phyloP scores from a whole-genome alignment of 2,329 filamentous ascomycete species.

The Aspergillus hiratsukae region DNA sequence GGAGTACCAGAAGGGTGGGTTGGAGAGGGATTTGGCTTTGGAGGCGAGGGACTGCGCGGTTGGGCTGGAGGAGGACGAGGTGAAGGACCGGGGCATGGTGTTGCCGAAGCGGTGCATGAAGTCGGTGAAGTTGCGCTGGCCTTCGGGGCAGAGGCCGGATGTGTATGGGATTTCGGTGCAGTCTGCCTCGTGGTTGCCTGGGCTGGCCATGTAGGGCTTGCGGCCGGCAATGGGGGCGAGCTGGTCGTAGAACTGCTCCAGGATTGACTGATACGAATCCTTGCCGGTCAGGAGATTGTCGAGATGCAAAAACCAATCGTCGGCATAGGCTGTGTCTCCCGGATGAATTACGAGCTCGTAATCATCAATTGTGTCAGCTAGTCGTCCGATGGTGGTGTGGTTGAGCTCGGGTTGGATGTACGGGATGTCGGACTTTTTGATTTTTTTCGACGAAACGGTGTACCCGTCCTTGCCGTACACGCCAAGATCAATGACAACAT shows the following conservation, averaged over 20 bases:
- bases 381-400: conserved; percentile 55
- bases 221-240: conserved; percentile 50
- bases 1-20: conserved; percentile 57
- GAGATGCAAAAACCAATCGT: conserved; percentile 50
- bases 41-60: conserved; percentile 43
- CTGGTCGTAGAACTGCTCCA: conserved; percentile 55
- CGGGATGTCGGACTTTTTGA: conserved; percentile 49
- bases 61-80: conserved; percentile 44
- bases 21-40: conserved; percentile 43
- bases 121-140: conserved; percentile 59
- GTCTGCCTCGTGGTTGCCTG: conserved; percentile 57
- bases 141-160: conserved; percentile 30
- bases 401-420: conserved; percentile 49
- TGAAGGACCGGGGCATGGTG: conserved; percentile 50
- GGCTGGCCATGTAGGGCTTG: conserved; percentile 54
- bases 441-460: conserved; percentile 43
- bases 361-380: conserved; percentile 49
- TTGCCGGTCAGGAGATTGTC: conserved; percentile 47
- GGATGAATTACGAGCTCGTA: conserved; percentile 48
- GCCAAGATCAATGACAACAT: conserved; percentile 52
- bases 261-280: conserved; percentile 53
- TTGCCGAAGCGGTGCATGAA: conserved; percentile 53
- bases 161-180: conserved; percentile 37
- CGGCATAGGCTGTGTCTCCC: conserved; percentile 54
- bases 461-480: conserved; percentile 53